phyloP scores from a whole-genome alignment of 164 flowering plant species.

The Vitis rotundifolia region DNA sequence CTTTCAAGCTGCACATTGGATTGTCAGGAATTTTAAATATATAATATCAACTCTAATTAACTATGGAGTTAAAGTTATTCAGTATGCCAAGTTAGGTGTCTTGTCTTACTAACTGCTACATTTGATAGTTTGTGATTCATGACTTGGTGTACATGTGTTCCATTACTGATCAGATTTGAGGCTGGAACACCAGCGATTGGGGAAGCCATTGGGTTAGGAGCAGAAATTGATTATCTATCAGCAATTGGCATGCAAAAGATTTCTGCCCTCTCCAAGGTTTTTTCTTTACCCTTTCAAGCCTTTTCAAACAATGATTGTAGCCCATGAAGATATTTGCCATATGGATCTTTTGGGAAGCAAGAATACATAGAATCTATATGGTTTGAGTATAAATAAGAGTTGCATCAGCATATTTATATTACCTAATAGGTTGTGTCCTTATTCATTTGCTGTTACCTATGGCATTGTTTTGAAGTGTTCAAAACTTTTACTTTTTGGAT shows the following conservation, averaged over 20 bases:
- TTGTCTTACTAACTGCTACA: neutral
- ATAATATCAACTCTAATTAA: too few species aligned
- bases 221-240: constrained; percentile 88
- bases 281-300: neutral
- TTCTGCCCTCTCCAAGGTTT: neutral
- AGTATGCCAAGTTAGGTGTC: too few species aligned
- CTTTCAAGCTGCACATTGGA: too few species aligned
- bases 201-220: constrained; percentile 94
- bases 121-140: neutral
- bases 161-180: constrained; percentile 67
- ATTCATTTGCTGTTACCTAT: too few species aligned
- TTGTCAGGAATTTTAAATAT: too few species aligned
- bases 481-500: too few species aligned
- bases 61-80: too few species aligned
- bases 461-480: too few species aligned
- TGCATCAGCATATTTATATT: neutral
- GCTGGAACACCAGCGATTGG: constrained; percentile 99
- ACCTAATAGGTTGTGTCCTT: too few species aligned
- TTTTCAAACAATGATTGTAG: neutral
- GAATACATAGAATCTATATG: neutral
- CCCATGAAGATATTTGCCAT: neutral
- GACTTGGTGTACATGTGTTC: neutral
- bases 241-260: constrained; percentile 91
- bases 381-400: neutral
- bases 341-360: neutral